Evolutionary conservation across 345 rosid species (phyloP).

Genomic region (Bruguiera sexangula): DNA sequence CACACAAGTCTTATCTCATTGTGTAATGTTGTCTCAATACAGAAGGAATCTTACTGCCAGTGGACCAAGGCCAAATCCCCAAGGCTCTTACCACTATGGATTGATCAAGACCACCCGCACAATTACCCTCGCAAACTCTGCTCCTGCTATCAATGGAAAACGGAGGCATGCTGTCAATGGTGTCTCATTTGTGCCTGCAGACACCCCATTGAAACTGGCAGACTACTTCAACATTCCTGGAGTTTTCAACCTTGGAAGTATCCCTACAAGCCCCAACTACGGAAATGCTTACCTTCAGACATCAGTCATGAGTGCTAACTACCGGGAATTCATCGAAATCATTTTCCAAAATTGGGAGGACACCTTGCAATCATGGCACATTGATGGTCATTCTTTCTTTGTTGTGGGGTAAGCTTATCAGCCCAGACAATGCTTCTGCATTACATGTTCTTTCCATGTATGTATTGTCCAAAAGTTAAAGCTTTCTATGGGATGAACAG

Average conservation of each 20-base stretch:
- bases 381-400: slow-evolving; percentile 80
- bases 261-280: slow-evolving; percentile 57
- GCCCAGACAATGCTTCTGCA: background rate
- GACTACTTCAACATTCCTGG: slow-evolving; percentile 79
- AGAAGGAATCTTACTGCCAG: slow-evolving; percentile 78
- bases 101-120: slow-evolving; percentile 62
- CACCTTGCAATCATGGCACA: slow-evolving; percentile 79
- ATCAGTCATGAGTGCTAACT: slow-evolving; percentile 70
- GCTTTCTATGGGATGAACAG: slow-evolving; percentile 26
- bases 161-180: slow-evolving; percentile 79
- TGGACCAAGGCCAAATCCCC: slow-evolving; percentile 89
- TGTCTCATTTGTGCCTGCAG: slow-evolving; percentile 73
- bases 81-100: slow-evolving; percentile 91
- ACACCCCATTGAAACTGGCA: slow-evolving; percentile 86
- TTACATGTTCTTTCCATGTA: background rate
- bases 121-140: slow-evolving; percentile 60
- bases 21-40: slow-evolving; percentile 3
- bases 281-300: slow-evolving; percentile 69
- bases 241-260: slow-evolving; percentile 63
- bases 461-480: background rate
- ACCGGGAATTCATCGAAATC: slow-evolving; percentile 61
- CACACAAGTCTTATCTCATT: background rate
- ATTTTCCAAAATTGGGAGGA: slow-evolving; percentile 79
- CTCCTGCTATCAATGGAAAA: slow-evolving; percentile 62
- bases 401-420: slow-evolving; percentile 71